A percentile compares a stretch with the other conserved stretches of the same genome.
Evolutionary conservation across 768 basidiomycete genomes (phyloP).

Genomic region (Lentinula guzmanii): DNA sequence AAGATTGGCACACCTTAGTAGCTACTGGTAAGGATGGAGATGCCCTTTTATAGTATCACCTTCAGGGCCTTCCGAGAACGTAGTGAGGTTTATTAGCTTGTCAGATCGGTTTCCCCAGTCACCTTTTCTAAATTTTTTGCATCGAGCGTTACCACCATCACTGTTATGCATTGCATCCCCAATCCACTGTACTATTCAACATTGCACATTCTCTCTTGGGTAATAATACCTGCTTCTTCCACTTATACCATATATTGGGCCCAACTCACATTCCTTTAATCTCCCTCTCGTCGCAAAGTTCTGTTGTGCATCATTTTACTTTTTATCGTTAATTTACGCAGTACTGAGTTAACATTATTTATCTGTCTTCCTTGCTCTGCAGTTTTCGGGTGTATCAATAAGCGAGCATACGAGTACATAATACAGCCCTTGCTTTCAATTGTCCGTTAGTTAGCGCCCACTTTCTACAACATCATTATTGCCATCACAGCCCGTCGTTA

Average conservation of each 20-base stretch:
- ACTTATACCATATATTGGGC: not conserved
- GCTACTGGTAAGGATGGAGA: slow-evolving; percentile 53
- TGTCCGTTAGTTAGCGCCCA: not conserved
- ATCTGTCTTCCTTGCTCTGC: not conserved
- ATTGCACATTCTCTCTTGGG: not conserved
- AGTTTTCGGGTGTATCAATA: not conserved
- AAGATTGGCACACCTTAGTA: slow-evolving; percentile 73
- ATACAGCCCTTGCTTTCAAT: too few relatives aligned
- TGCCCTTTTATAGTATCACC: slow-evolving; percentile 44
- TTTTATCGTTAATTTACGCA: not conserved
- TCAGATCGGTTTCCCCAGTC: too few relatives aligned
- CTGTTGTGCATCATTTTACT: not conserved
- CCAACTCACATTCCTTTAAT: not conserved
- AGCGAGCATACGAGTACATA: not conserved
- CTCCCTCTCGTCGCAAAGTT: not conserved
- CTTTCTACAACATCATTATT: not conserved
- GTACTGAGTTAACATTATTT: not conserved
- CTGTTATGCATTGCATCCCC: not conserved
- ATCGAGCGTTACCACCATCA: not conserved
- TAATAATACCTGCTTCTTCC: not conserved
- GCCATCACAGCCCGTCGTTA: not conserved
- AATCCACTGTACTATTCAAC: not conserved
- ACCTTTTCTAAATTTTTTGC: not conserved
- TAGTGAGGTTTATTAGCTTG: not conserved
- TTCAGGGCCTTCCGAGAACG: not conserved